Conservation (phyloP, 1,284 basidiomycete species). For the Chondrostereum purpureum region DNA sequence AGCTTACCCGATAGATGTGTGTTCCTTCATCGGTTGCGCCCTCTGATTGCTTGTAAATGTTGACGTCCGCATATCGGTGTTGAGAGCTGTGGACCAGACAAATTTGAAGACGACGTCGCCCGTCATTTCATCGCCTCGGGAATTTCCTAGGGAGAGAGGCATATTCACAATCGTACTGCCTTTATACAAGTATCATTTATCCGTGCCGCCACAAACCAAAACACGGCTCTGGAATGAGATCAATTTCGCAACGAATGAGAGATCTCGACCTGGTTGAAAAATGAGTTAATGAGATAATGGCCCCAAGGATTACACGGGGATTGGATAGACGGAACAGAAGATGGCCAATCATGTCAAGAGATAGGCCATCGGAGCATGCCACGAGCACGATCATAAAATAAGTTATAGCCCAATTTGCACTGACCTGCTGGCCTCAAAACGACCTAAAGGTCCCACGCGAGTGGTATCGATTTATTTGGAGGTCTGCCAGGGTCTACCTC, state of each 20-base stretch:
- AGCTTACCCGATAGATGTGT: slow-evolving; percentile 42
- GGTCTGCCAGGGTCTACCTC: neutral
- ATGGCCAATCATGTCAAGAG: neutral
- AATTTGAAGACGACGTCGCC: slow-evolving; percentile 31
- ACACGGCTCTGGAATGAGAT: neutral
- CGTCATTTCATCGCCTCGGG: too few species aligned
- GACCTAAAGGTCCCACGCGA: neutral
- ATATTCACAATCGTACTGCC: too few species aligned
- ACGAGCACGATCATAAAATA: neutral
- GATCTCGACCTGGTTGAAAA: neutral
- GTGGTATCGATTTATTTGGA: neutral
- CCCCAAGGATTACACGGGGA: too few species aligned
- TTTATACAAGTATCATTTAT: neutral
- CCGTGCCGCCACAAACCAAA: neutral
- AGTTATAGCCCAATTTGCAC: neutral
- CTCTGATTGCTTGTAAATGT: slow-evolving; percentile 30
- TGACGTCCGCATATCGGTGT: slow-evolving; percentile 39
- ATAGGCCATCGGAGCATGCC: neutral
- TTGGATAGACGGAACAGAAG: neutral
- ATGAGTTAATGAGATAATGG: neutral
- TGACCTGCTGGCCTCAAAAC: neutral
- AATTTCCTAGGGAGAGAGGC: too few species aligned
- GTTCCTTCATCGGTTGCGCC: slow-evolving; percentile 16
- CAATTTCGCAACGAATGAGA: neutral
- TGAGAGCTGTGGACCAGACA: slow-evolving; percentile 26